Base-by-base conservation (phyloP, 345 rosid species). In the Euphorbia peplus region DNA sequence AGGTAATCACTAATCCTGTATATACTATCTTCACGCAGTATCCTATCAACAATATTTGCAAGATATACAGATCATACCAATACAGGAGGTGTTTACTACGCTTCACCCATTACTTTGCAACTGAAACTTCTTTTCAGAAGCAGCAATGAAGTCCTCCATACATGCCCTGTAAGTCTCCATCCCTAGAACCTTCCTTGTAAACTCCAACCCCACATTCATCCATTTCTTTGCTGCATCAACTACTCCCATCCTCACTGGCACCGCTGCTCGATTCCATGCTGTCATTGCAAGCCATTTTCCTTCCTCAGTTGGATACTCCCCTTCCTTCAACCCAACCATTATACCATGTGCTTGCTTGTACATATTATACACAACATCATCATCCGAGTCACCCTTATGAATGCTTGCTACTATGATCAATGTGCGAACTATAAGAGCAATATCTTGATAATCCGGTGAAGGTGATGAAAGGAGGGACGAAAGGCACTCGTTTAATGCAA, bases 271-370 rank as follows among this genome's bases (percentile, higher is more conserved):
- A 69, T 95, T 95, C 99, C 97, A 95, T 0, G 99, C 96, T 18
- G 96, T 86, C 83, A 81, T 90, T n/a, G 86, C 95, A 1, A 88
- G 93, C 99, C 99, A 95, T 85, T 90, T 95, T 4, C 92, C 96
- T 80, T 91, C 98, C 61, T 90, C 98, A 8, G 60, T 73, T 0
- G 98, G 98, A 75, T 86, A 95, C 77, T 95, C 95, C 2, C 93
- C 95, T 70, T 84, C 95, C 74, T 83, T 85, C 78, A 95, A 73
- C 48, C 99, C 97, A 7, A 91, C 86, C 96, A 90, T 95, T 77
- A 91, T 87, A 48, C 93, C 61, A 72, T 83, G 87, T 3, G 95
- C 97, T 77, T 90, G 89, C 82, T 86, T 91, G 83, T 95, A 95
- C 87, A 91, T 73, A 37, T 60, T 48, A 63, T 78, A 72, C 42